Evolutionary conservation across 2,329 filamentous ascomycete species (phyloP), one percentile per base, ranked within the genome.

Genomic region (Penicillium sp.): DNA sequence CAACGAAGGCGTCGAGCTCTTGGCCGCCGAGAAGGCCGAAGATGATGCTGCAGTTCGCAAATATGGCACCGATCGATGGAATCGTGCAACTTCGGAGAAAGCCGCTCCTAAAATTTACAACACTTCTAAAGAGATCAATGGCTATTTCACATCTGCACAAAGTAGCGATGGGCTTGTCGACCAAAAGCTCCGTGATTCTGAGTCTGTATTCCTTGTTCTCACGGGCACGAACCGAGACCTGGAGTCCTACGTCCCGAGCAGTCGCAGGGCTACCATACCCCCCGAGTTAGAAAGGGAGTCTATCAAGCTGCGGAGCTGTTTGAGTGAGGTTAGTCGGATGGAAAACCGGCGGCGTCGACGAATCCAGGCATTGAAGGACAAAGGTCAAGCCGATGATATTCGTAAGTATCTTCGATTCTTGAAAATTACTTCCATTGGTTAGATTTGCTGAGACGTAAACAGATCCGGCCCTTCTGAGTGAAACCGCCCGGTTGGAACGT

Each of bases 41-140:
- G 93, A 99, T 64, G 85, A 91, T 57, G 82, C 84, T 21, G 81
- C 93, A 9, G 85, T 91, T 19, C 79, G 82, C 55, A 93, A 88
- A 69, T 93, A 92, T 69, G 95, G 95, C 23, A 97, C 93, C 0
- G 90, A 93, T 57, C 83, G 91, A 60, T 99, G 95, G 95, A 76
- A 77, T 14, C 85, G 93, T 26, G 82, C 84, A 1, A 80, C 88
- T 21, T 91, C 91, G 4, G 83, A 86, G 33, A 79, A 82, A 19
- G 93, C 93, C 25, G 85, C 87, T 13, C 77, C 74, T 4, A 92
- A 92, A 70, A 81, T 96, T 1, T 93, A 91, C 81, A 82, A 81
- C 2, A 88, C 91, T 54, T 87, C 88, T 3, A 81, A 78, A 2
- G 92, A 96, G 66, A 93, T 97, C 39, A 89, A 92, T 39, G 89